Evolutionary conservation across 306 rosid species (phyloP).

Genomic region (Aeschynomene evenia): DNA sequence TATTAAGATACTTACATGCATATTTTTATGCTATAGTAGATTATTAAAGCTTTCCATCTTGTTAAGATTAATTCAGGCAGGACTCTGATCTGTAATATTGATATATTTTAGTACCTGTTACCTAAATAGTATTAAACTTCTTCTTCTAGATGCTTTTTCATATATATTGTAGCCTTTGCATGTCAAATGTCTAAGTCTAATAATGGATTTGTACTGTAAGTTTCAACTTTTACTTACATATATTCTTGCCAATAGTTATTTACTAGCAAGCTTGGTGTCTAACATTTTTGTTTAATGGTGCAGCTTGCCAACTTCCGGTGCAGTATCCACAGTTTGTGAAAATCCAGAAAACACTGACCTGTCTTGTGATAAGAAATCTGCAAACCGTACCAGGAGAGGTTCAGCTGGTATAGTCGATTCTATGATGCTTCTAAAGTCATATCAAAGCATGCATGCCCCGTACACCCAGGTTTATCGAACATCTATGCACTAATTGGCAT

Average conservation of each 20-base stretch:
- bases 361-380: constrained; percentile 38
- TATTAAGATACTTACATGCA: not conserved
- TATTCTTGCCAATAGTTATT: not conserved
- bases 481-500: not conserved
- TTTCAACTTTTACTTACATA: not conserved
- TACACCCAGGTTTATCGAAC: constrained; percentile 64
- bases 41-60: not conserved
- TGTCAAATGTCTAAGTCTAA: not conserved
- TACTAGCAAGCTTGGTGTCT: constrained; percentile 5
- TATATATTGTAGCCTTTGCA: constrained; percentile 3
- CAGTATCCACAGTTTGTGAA: constrained; percentile 22
- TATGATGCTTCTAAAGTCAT: constrained; percentile 64
- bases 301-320: constrained; percentile 48
- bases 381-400: constrained; percentile 52
- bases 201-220: not conserved
- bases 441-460: constrained; percentile 68
- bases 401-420: constrained; percentile 56
- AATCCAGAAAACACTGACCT: constrained; percentile 42
- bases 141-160: constrained; percentile 6
- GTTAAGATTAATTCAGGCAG: not conserved
- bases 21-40: not conserved
- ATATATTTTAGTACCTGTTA: constrained; percentile 2
- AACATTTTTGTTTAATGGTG: constrained; percentile 20
- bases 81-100: not conserved
- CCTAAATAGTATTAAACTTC: not conserved